phyloP scores from a whole-genome alignment of 1,284 basidiomycete species.

The Tilletia setariae region DNA sequence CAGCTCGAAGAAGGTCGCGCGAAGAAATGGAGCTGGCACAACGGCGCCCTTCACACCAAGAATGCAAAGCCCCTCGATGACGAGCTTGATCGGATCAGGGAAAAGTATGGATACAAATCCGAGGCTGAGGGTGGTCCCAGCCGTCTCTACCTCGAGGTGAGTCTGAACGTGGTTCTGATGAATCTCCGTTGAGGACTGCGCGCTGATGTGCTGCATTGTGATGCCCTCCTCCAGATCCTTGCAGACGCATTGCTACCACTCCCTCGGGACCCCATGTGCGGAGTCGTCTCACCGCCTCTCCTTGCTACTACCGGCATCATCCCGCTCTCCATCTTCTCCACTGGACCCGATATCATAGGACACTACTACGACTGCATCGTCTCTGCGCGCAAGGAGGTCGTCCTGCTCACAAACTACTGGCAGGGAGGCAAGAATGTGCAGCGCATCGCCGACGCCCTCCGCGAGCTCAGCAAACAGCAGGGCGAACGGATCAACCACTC shows the following conservation, averaged over 20 bases:
- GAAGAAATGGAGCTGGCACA: constrained; percentile 49
- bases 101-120: constrained; percentile 37
- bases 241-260: constrained; percentile 47
- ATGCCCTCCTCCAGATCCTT: constrained; percentile 30
- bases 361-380: constrained; percentile 54
- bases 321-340: constrained; percentile 50
- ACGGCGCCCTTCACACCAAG: constrained; percentile 40
- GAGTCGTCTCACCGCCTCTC: constrained; percentile 49
- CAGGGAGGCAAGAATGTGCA: constrained; percentile 51
- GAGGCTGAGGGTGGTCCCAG: constrained; percentile 40
- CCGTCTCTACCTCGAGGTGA: constrained; percentile 45
- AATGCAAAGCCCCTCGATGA: constrained; percentile 46
- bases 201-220: not conserved
- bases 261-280: constrained; percentile 41
- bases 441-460: constrained; percentile 45
- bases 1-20: constrained; percentile 44
- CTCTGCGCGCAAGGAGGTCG: constrained; percentile 44
- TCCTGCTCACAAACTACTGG: constrained; percentile 54
- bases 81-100: constrained; percentile 42
- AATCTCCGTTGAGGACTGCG: not conserved
- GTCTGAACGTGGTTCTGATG: not conserved
- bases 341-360: constrained; percentile 52
- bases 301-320: constrained; percentile 51
- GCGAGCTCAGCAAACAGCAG: constrained; percentile 40
- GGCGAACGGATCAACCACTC: constrained; percentile 22